Conservation (phyloP, 495 filamentous ascomycete genomes). For the Jackrogersella multiformis region DNA sequence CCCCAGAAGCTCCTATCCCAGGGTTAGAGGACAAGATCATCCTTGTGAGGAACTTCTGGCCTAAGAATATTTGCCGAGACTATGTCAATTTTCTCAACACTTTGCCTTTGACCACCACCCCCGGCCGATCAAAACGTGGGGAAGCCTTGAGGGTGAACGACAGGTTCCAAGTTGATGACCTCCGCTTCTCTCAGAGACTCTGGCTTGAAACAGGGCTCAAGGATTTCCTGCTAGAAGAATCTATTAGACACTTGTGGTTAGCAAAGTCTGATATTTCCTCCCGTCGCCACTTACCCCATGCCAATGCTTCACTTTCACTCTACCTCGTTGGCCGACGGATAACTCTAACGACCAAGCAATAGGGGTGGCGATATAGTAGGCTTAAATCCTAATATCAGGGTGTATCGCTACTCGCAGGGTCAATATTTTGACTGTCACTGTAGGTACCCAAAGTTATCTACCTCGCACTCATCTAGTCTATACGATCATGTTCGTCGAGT, state of each 20-base stretch:
- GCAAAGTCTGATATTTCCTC: conserved; percentile 30
- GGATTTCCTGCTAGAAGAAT: conserved; percentile 55
- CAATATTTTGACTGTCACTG: conserved; percentile 93
- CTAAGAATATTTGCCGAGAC: conserved; percentile 78
- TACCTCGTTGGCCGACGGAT: neutral
- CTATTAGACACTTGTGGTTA: conserved; percentile 43
- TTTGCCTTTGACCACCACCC: conserved; percentile 81
- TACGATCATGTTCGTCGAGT: conserved; percentile 6
- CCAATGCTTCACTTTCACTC: conserved; percentile 26
- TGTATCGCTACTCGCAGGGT: conserved; percentile 88
- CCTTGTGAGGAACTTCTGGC: conserved; percentile 79
- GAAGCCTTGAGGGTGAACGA: conserved; percentile 91
- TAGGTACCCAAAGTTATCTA: conserved; percentile 54
- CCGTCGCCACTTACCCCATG: neutral
- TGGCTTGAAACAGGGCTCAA: conserved; percentile 72
- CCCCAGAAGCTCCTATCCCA: conserved; percentile 64
- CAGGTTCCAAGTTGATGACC: conserved; percentile 84
- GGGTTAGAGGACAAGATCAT: conserved; percentile 71
- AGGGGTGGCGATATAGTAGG: conserved; percentile 91
- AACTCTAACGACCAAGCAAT: conserved; percentile 21
- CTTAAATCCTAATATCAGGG: conserved; percentile 86
- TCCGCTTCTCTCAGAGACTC: conserved; percentile 74
- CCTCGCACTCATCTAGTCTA: conserved; percentile 6
- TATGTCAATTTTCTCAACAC: conserved; percentile 82
- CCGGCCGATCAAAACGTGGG: conserved; percentile 82